These are phyloP conservation scores for Coffea canephora DNA, from an alignment of 257 asterid species.

Conservation along the genomic window DNA sequence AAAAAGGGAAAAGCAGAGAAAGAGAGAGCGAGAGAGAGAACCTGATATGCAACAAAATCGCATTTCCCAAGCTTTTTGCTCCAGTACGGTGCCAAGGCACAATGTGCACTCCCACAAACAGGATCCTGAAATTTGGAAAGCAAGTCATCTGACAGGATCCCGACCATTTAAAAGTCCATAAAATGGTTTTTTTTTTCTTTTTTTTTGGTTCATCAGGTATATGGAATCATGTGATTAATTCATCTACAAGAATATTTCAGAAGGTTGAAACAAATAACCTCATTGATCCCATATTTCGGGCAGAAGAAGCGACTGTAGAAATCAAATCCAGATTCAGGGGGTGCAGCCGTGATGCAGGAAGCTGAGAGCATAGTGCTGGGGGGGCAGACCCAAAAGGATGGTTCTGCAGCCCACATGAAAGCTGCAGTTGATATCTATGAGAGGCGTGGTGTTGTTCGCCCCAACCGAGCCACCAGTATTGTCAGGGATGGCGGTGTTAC, in stretches of 20 bases:
- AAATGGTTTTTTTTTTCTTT: background rate
- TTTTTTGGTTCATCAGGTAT: background rate
- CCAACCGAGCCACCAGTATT: constrained; percentile 30
- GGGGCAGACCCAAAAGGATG: constrained; percentile 47
- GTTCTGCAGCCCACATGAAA: constrained; percentile 56
- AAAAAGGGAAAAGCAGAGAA: too few species aligned
- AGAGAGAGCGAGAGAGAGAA: constrained; percentile 16
- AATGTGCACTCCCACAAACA: constrained; percentile 88
- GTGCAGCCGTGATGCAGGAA: constrained; percentile 60
- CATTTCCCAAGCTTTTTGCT: constrained; percentile 70
- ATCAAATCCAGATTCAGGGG: constrained; percentile 72
- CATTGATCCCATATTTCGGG: constrained; percentile 72
- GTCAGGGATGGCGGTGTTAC: constrained; percentile 44
- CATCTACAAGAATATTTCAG: background rate
- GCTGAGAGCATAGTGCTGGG: constrained; percentile 59
- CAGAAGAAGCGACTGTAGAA: constrained; percentile 72
- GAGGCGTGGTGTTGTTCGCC: constrained; percentile 40
- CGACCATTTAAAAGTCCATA: background rate
- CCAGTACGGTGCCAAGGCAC: constrained; percentile 82
- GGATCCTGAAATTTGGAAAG: constrained; percentile 57
- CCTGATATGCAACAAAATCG: constrained; percentile 70
- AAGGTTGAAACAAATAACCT: constrained; percentile 39
- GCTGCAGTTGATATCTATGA: constrained; percentile 57
- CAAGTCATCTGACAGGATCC: background rate
- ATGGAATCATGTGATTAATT: background rate